Percentiles rank a stretch among this genome's conserved stretches.
Conservation (phyloP, 306 rosid genomes). For the Leucaena leucocephala region DNA sequence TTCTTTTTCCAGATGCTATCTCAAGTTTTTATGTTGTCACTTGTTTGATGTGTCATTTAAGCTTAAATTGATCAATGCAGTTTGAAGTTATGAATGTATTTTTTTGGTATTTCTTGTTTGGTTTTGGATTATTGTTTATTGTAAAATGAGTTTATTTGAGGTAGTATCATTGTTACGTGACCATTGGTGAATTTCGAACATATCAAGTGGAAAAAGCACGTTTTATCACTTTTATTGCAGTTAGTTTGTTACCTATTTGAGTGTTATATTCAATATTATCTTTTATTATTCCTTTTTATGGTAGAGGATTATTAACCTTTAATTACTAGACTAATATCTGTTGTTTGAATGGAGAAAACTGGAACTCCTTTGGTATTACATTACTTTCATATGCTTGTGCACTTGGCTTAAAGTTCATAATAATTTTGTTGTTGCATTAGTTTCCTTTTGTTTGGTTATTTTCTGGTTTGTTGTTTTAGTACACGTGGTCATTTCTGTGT, state of each 20-base stretch:
- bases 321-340: not conserved
- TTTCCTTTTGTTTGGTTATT: slow-evolving; percentile 8
- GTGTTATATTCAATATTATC: not conserved
- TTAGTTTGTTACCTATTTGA: not conserved
- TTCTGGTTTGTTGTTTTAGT: not conserved
- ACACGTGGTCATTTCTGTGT: slow-evolving; percentile 32
- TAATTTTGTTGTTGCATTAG: not conserved
- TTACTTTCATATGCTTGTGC: not conserved
- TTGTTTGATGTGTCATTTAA: not conserved
- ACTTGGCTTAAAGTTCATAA: not conserved
- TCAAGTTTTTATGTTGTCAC: not conserved
- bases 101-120: not conserved
- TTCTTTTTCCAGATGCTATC: slow-evolving; percentile 11
- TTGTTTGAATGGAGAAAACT: not conserved
- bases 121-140: slow-evolving; percentile 9
- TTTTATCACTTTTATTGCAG: not conserved
- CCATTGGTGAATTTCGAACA: too few species aligned
- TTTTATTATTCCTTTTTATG: not conserved
- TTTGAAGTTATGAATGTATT: not conserved
- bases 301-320: not conserved
- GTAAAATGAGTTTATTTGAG: not conserved
- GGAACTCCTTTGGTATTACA: not conserved
- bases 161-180: too few species aligned
- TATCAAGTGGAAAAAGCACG: not conserved
- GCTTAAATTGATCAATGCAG: not conserved